phyloP scores from a whole-genome alignment of 352 stramenopile genomes.

The Globisporangium emineosum region DNA sequence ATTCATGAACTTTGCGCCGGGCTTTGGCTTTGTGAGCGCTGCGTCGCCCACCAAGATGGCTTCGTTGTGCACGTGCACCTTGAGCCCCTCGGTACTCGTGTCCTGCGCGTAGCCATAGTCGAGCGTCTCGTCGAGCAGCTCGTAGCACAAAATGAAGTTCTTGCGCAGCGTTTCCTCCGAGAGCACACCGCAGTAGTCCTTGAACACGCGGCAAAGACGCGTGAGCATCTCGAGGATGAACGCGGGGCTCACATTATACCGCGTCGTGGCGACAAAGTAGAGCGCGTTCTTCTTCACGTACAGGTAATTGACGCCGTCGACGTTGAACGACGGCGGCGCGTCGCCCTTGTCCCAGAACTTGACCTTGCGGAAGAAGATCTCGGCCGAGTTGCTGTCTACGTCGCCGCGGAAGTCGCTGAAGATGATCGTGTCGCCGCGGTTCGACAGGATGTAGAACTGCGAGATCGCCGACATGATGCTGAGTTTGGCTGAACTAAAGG shows the following conservation, averaged over 20 bases:
- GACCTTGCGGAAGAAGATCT: slow-evolving; percentile 99
- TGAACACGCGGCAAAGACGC: slow-evolving; percentile 95
- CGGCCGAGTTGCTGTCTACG: slow-evolving; percentile 80
- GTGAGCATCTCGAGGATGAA: slow-evolving; percentile 96
- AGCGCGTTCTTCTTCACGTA: slow-evolving; percentile 98
- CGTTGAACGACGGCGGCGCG: slow-evolving; percentile 95
- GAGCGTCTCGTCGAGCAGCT: slow-evolving; percentile 98
- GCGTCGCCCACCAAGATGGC: slow-evolving; percentile 92
- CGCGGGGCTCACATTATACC: slow-evolving; percentile 95
- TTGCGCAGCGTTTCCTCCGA: slow-evolving; percentile 98
- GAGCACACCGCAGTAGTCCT: slow-evolving; percentile 99
- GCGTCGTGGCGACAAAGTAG: slow-evolving; percentile 97
- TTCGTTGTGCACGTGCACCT: slow-evolving; percentile 98
- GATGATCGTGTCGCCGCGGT: slow-evolving; percentile 98
- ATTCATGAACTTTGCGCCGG: slow-evolving; percentile 86
- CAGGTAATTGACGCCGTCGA: slow-evolving; percentile 98
- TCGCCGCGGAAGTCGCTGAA: slow-evolving; percentile 95
- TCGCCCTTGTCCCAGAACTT: slow-evolving; percentile 98
- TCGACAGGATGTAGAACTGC: slow-evolving; percentile 99
- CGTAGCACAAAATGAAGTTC: slow-evolving; percentile 99
- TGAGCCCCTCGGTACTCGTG: slow-evolving; percentile 96
- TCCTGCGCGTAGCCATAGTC: slow-evolving; percentile 98
- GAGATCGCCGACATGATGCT: slow-evolving; percentile 80
- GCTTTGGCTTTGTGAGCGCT: slow-evolving; percentile 84
- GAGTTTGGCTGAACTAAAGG: not conserved